Evolutionary conservation across 148 eudicot genomes (phyloP), one percentile per base, ranked within the genome.

Genomic region (Dianthus caryophyllus): DNA sequence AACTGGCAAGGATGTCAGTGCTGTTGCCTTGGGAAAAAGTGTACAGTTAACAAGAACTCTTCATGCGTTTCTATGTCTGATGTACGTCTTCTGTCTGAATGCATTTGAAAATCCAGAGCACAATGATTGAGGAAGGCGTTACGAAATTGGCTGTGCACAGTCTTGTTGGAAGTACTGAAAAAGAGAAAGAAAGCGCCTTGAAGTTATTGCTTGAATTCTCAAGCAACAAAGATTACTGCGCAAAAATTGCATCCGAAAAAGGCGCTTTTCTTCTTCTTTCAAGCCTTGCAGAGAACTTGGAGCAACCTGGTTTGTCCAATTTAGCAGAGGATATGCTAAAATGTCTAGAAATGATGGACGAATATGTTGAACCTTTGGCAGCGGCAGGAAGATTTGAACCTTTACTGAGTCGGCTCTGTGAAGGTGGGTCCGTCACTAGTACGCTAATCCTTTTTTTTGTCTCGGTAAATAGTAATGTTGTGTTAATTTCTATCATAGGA

Each of bases 331-430:
- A 77, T 51, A 76, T 77, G 64, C 78, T 86, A 52, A 80, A 77
- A 73, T 74, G 69, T 24, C 68, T 86, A 69, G 88, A 82, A 46
- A 59, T 71, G 50, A 73, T 80, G 54, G 88, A 78, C 69, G 86
- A 80, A 38, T 84, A 86, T 72, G 77, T 84, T 31, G 72, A 82
- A 72, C 81, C 68, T 61, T 68, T 84, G 75, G 91, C 86, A 38
- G 84, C 81, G 5, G 88, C 86, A 53, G 88, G 91, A 70, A 77
- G 91, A 77, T 80, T 80, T 62, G 88, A 84, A 65, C 88, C 91
- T 54, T 50, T 86, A 68, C 80, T 86, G 14, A 72, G 58, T 44
- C 76, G 86, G 55, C 81, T 86, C 36, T 63, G 75, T 75, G 83
- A 74, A 80, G 91, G 88, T 84, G 60, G 29, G 74, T 69, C 67